Percentiles rank a stretch among this genome's conserved stretches.
These are phyloP conservation scores for Bisporella sp. DNA, from an alignment of 2,329 filamentous ascomycete species.

Conservation along the genomic window DNA sequence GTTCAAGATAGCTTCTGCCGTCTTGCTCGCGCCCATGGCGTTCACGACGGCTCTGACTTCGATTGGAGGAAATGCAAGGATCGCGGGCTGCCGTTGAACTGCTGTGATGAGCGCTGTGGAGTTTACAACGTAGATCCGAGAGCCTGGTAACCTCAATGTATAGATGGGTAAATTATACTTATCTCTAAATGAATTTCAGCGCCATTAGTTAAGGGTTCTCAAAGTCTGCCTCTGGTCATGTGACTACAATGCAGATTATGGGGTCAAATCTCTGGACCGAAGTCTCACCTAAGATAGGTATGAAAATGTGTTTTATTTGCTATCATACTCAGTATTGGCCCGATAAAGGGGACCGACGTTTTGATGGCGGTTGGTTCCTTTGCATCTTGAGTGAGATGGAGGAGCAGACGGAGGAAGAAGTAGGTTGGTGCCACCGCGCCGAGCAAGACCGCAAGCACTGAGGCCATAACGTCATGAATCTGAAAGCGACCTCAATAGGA, in stretches of 20 bases:
- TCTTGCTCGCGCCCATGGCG: conserved; percentile 16
- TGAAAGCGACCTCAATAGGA: too few species aligned
- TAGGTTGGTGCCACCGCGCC: too few species aligned
- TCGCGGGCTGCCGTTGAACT: conserved; percentile 32
- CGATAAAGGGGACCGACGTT: conserved; percentile 6
- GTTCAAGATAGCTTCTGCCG: conserved; percentile 24
- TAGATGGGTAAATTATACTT: conserved; percentile 28
- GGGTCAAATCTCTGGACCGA: too few species aligned
- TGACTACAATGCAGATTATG: not conserved
- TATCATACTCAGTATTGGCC: conserved; percentile 3
- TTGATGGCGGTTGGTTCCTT: conserved; percentile 2
- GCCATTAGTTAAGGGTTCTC: not conserved
- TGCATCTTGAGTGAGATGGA: not conserved
- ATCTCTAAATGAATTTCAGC: conserved; percentile 1
- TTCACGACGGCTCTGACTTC: conserved; percentile 14
- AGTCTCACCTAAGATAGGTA: not conserved
- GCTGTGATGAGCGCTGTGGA: conserved; percentile 29
- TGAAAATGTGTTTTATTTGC: conserved; percentile 8
- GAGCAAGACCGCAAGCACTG: too few species aligned
- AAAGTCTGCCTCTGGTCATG: not conserved
- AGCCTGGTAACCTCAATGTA: conserved; percentile 34
- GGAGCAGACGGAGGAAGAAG: too few species aligned
- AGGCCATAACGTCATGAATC: too few species aligned
- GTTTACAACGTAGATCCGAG: conserved; percentile 36
- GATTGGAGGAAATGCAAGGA: conserved; percentile 32